phyloP scores from a whole-genome alignment of 1,284 basidiomycete genomes.

The Moesziomyces aphidis region DNA sequence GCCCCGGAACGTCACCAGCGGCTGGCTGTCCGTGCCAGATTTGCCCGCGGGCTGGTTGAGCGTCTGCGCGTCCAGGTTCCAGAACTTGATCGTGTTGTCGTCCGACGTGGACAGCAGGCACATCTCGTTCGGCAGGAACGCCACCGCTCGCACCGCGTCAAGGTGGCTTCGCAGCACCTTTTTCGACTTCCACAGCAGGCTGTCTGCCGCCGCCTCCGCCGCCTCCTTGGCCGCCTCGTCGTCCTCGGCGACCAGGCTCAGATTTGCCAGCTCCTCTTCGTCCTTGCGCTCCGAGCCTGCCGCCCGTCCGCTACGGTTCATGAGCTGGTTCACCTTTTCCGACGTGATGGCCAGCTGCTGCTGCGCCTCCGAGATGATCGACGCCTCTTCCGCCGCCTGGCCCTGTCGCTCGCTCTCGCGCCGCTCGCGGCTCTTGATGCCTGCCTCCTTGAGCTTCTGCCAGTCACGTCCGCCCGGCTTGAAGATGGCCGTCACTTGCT shows the following conservation, averaged over 20 bases:
- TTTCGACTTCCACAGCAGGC: conserved; percentile 62
- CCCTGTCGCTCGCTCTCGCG: conserved; percentile 37
- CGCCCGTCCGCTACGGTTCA: conserved; percentile 41
- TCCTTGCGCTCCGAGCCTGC: conserved; percentile 34
- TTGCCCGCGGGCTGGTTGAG: conserved; percentile 43
- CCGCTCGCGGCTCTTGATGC: conserved; percentile 47
- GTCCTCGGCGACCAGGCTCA: conserved; percentile 44
- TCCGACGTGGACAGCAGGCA: conserved; percentile 90
- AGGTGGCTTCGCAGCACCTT: conserved; percentile 77
- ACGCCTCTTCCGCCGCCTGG: conserved; percentile 22
- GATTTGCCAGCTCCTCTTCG: conserved; percentile 57
- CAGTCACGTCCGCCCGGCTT: conserved; percentile 56
- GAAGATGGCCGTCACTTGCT: conserved; percentile 60
- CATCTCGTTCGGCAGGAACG: conserved; percentile 83
- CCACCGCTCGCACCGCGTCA: conserved; percentile 88
- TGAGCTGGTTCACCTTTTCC: conserved; percentile 53
- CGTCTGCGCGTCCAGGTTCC: conserved; percentile 74
- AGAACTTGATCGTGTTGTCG: conserved; percentile 95
- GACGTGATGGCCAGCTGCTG: conserved; percentile 52
- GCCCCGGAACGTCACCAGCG: conserved; percentile 86
- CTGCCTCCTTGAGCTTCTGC: conserved; percentile 57
- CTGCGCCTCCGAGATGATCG: conserved; percentile 45
- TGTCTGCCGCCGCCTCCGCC: conserved; percentile 50
- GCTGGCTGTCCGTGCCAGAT: conserved; percentile 33
- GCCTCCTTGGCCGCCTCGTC: conserved; percentile 42